phyloP scores from a whole-genome alignment of 2,329 filamentous ascomycete species.

The Aspergillus sp. region DNA sequence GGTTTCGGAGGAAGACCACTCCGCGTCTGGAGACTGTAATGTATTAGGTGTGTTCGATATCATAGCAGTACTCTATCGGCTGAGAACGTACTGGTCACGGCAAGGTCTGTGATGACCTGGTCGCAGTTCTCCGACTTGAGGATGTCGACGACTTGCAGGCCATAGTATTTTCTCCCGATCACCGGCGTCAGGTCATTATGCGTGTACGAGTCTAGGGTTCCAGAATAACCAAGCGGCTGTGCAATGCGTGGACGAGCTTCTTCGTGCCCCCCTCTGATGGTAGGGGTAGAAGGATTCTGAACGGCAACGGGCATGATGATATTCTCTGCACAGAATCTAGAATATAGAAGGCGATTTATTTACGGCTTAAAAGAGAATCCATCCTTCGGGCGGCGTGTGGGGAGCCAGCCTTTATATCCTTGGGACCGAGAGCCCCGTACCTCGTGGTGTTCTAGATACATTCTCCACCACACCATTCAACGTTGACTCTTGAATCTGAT shows the following conservation, averaged over 20 bases:
- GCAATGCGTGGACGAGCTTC: conserved; percentile 20
- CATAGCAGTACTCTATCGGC: conserved; percentile 24
- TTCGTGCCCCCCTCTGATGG: conserved; percentile 21
- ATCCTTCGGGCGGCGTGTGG: not conserved
- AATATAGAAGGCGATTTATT: not conserved
- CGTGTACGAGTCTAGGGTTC: conserved; percentile 37
- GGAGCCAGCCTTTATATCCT: not conserved
- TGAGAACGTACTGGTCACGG: conserved; percentile 57
- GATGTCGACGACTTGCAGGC: conserved; percentile 46
- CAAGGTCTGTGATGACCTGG: conserved; percentile 62
- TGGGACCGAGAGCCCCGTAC: too few species aligned
- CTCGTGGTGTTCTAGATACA: too few species aligned
- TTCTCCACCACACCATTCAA: too few species aligned
- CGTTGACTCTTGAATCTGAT: too few species aligned
- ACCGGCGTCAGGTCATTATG: conserved; percentile 41
- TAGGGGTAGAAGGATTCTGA: conserved; percentile 5
- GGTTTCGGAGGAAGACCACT: conserved; percentile 68
- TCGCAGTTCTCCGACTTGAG: conserved; percentile 61
- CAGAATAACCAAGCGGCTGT: conserved; percentile 37
- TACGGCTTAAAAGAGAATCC: not conserved
- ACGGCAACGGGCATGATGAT: conserved; percentile 17
- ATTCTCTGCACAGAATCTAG: not conserved
- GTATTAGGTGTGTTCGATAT: not conserved
- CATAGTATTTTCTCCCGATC: conserved; percentile 41
- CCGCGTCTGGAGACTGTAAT: conserved; percentile 61